A percentile compares a stretch with the other conserved stretches of the same genome.
Conservation (phyloP, 441 rosid species). For the Adansonia rubrostipa region DNA sequence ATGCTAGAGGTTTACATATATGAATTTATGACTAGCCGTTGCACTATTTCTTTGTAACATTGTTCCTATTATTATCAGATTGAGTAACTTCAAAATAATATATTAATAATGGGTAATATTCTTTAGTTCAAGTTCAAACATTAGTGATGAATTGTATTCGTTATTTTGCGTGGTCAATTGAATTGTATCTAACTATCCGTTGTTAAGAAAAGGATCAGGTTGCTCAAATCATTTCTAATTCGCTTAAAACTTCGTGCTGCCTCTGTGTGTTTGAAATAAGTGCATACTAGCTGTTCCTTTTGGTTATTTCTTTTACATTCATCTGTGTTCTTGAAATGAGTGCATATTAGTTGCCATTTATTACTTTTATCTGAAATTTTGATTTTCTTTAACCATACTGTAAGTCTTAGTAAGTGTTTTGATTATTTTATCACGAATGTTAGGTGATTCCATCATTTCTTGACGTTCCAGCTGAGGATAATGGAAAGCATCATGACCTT, state of each 20-base stretch:
- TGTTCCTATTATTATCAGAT: neutral
- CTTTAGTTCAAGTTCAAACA: neutral
- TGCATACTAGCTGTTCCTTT: neutral
- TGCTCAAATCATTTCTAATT: neutral
- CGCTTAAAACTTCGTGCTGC: neutral
- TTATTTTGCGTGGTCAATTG: neutral
- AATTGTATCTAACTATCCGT: neutral
- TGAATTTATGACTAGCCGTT: neutral
- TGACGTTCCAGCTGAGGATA: slow-evolving; percentile 41
- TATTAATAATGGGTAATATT: neutral
- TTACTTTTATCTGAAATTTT: neutral
- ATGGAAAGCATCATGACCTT: slow-evolving; percentile 40
- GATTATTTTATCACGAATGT: slow-evolving; percentile 25
- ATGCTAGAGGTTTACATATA: neutral
- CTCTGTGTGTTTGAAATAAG: neutral
- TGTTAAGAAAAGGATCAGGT: slow-evolving; percentile 5
- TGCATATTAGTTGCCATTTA: neutral
- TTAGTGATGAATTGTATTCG: neutral
- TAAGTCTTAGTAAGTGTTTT: slow-evolving; percentile 15
- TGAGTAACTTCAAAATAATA: neutral
- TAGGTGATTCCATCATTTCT: slow-evolving; percentile 88
- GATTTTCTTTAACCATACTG: neutral
- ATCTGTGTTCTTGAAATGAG: neutral
- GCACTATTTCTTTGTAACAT: neutral
- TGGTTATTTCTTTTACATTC: neutral